Conservation (phyloP, 805 yeast species). For the Metschnikowia kofuensis region DNA sequence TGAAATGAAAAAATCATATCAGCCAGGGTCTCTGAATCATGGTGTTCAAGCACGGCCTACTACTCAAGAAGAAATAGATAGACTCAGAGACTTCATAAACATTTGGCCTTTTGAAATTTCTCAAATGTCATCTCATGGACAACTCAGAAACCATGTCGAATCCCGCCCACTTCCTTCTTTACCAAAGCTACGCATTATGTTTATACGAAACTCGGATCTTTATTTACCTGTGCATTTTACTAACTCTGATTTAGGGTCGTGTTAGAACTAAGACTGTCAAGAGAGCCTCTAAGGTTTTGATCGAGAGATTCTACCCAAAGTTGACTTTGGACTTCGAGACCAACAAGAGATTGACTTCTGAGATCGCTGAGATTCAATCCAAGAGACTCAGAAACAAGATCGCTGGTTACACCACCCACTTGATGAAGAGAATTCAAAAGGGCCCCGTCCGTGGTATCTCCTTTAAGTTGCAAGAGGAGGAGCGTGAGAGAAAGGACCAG, state of each 20-base stretch:
- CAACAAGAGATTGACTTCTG: slow-evolving; percentile 99
- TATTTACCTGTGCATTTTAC: slow-evolving; percentile 12
- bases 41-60: too few species aligned
- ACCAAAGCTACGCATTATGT: too few species aligned
- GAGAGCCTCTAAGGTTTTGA: slow-evolving; percentile 99
- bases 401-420: slow-evolving; percentile 99
- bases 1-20: too few species aligned
- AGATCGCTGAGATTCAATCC: slow-evolving; percentile 98
- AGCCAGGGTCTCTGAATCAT: too few species aligned
- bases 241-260: slow-evolving; percentile 73
- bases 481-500: slow-evolving; percentile 99
- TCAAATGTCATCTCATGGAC: too few species aligned
- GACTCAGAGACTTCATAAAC: too few species aligned
- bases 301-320: slow-evolving; percentile 99
- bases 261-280: slow-evolving; percentile 99
- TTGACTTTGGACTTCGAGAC: slow-evolving; percentile 98
- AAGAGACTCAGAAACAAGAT: slow-evolving; percentile 99
- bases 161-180: too few species aligned
- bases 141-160: too few species aligned
- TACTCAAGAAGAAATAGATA: too few species aligned
- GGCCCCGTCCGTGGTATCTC: slow-evolving; percentile 99
- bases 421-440: slow-evolving; percentile 99
- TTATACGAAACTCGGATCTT: too few species aligned
- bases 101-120: too few species aligned
- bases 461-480: slow-evolving; percentile 99